Percentiles rank a stretch among this genome's conserved stretches.
Evolutionary conservation across 1,139 yeast species (phyloP).

Genomic region (Geotrichum candidum): DNA sequence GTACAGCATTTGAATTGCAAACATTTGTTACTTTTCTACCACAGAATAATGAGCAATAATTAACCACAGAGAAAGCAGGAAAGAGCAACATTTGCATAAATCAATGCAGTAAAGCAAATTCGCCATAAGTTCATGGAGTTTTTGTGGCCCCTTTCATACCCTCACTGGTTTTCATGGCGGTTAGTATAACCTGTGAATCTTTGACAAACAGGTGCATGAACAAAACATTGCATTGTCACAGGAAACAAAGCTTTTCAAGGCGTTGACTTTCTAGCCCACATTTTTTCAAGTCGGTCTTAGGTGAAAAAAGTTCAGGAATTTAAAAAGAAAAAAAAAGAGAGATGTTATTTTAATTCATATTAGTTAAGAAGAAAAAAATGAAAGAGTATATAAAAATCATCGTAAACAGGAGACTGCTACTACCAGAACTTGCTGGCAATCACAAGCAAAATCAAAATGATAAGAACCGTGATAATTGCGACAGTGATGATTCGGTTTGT

Average conservation of each 20-base stretch:
- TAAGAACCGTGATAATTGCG: constrained; percentile 88
- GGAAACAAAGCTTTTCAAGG: background rate
- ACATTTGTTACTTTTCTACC: background rate
- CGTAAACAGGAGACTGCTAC: background rate
- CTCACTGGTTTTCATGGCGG: background rate
- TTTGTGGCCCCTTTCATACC: too few species aligned
- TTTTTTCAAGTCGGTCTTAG: too few species aligned
- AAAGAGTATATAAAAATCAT: background rate
- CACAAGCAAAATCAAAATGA: constrained; percentile 76
- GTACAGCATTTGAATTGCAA: too few species aligned
- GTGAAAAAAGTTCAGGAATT: too few species aligned
- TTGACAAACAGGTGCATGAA: background rate
- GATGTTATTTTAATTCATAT: too few species aligned
- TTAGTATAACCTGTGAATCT: background rate
- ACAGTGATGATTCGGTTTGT: constrained; percentile 90
- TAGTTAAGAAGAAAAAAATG: too few species aligned
- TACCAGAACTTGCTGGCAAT: constrained; percentile 80
- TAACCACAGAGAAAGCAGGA: background rate
- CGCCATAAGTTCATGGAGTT: too few species aligned
- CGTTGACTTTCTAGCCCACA: background rate
- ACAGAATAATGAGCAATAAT: background rate
- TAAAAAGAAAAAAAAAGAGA: too few species aligned
- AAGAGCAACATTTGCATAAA: background rate
- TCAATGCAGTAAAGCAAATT: too few species aligned
- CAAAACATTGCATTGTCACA: background rate